Base-by-base conservation (phyloP, 306 rosid species). In the Medicago arabica region DNA sequence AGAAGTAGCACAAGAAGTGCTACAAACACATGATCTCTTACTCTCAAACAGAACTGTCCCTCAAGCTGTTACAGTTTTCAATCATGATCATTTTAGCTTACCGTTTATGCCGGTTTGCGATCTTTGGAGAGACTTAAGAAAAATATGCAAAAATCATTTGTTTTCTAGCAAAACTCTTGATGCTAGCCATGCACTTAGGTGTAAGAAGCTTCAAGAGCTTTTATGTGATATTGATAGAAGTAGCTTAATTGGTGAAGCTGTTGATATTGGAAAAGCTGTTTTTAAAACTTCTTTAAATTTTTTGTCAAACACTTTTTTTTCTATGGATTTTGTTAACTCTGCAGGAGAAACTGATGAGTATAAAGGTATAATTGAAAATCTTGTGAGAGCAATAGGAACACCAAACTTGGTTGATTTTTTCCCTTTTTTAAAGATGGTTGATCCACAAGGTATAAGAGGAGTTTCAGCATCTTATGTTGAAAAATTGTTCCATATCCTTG, bases 341-440 rank as follows among this genome's bases (percentile, higher is more conserved):
- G 40, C 18, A 69, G 81, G 78, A 9, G 61, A 15, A 47, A 59
- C 78, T 0, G 69, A 51, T 23, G 59, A 77, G n/a, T 71, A 70
- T 79, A 77, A 55, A 64, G 68, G 75, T 31, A 43, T 71, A 10
- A 21, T 65, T 28, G 63, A 53, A 36, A 69, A 64, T 57, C 75
- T 85, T 11, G 53, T 61, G 75, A 65, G 41, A 13, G 87, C 70
- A 36, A 79, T 62, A 3, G 87, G 81, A 49, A 81, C 74, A 21
- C 87, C 86, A 1, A 86, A 88, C 8, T 28, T 88, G 62, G 82
- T 6, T 0, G 90, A 88, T 79, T 78, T 43, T 77, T 86, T 88
- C 5, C 82, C 88, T 0, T 0, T 79, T 10, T 75, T 88, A 44
- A 80, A 40, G 69, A 71, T 62, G 61, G 3, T 82, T 50, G 92